Evolutionary conservation across 805 yeast species (phyloP).

Genomic region (Candida vartiovaarae): DNA sequence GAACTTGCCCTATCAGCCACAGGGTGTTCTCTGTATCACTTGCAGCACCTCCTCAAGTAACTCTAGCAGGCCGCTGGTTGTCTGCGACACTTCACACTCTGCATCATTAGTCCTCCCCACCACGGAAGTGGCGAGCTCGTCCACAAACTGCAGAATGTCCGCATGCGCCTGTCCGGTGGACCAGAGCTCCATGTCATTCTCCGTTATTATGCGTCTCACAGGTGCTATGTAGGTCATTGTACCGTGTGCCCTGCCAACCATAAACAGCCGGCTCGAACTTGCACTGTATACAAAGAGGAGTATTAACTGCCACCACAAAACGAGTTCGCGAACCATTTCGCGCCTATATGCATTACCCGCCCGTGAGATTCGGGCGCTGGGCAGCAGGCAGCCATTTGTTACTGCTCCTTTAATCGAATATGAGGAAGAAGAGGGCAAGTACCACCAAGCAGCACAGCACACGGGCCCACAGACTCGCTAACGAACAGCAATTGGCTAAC

Average conservation of each 20-base stretch:
- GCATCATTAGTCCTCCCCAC: constrained; percentile 51
- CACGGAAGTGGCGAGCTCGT: constrained; percentile 54
- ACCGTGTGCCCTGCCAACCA: too few species aligned
- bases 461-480: too few species aligned
- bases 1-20: constrained; percentile 61
- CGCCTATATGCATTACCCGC: too few species aligned
- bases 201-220: constrained; percentile 43
- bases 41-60: constrained; percentile 40
- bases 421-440: too few species aligned
- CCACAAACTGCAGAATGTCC: constrained; percentile 47
- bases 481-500: neutral
- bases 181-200: constrained; percentile 61
- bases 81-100: constrained; percentile 31
- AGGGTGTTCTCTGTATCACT: constrained; percentile 51
- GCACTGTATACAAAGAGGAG: too few species aligned
- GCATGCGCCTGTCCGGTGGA: constrained; percentile 40
- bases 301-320: too few species aligned
- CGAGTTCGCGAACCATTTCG: too few species aligned
- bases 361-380: too few species aligned
- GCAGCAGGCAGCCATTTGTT: too few species aligned
- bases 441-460: too few species aligned
- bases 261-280: too few species aligned
- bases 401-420: too few species aligned
- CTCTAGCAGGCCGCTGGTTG: constrained; percentile 28
- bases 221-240: constrained; percentile 17